These are phyloP conservation scores for Tuber aestivum DNA, from an alignment of 495 filamentous ascomycete genomes.

Conservation along the genomic window DNA sequence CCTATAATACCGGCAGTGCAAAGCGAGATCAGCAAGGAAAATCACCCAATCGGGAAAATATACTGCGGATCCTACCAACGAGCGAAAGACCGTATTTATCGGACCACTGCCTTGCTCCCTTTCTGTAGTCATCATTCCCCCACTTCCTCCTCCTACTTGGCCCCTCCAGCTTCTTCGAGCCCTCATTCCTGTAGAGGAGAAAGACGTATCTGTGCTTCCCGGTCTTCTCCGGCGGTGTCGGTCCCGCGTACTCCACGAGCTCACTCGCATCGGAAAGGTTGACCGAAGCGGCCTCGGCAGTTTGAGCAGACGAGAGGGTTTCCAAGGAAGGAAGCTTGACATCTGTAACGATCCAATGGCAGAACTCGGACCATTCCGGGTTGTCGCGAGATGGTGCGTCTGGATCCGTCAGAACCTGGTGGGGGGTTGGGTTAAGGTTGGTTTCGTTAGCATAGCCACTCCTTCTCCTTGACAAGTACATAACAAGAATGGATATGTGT, in stretches of 20 bases:
- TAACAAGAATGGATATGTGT: slow-evolving; percentile 9
- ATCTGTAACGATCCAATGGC: slow-evolving; percentile 61
- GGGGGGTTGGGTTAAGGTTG: slow-evolving; percentile 16
- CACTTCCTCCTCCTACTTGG: slow-evolving; percentile 58
- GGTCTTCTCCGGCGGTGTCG: slow-evolving; percentile 59
- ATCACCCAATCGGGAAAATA: slow-evolving; percentile 16
- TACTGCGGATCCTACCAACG: slow-evolving; percentile 49
- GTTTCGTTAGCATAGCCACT: not conserved
- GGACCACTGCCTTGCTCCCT: slow-evolving; percentile 60
- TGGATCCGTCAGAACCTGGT: slow-evolving; percentile 56
- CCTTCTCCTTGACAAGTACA: slow-evolving; percentile 2
- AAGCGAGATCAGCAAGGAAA: not conserved
- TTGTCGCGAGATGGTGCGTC: slow-evolving; percentile 62
- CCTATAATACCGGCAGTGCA: slow-evolving; percentile 42
- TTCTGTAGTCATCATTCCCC: slow-evolving; percentile 53
- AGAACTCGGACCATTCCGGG: slow-evolving; percentile 64
- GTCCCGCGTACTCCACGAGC: slow-evolving; percentile 56
- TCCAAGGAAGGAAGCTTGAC: slow-evolving; percentile 38
- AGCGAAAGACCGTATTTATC: slow-evolving; percentile 55
- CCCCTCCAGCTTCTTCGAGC: slow-evolving; percentile 47
- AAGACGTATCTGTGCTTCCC: slow-evolving; percentile 67
- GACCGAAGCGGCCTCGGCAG: slow-evolving; percentile 23
- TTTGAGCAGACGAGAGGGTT: slow-evolving; percentile 18
- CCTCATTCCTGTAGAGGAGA: slow-evolving; percentile 50
- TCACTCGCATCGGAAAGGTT: slow-evolving; percentile 43